Evolutionary conservation across 2,329 filamentous ascomycete genomes (phyloP).

Genomic region (Venturia oleaginea): DNA sequence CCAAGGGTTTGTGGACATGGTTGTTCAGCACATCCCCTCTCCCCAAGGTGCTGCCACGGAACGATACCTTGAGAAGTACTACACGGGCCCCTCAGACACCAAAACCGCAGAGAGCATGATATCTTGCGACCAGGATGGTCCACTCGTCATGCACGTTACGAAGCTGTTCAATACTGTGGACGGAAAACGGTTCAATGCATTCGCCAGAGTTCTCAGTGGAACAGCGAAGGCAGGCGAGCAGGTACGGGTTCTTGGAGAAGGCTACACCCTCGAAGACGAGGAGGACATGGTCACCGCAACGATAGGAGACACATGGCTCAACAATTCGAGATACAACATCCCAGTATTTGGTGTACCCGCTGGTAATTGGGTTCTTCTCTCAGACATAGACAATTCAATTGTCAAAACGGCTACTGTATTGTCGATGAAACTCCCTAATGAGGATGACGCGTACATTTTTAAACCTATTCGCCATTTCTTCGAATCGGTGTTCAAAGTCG

Average conservation of each 20-base stretch:
- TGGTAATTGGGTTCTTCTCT: conserved; percentile 85
- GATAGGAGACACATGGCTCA: conserved; percentile 79
- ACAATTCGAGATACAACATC: conserved; percentile 87
- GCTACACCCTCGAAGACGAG: conserved; percentile 92
- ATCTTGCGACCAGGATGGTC: conserved; percentile 78
- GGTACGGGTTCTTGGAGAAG: conserved; percentile 87
- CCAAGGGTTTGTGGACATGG: conserved; percentile 90
- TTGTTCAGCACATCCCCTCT: conserved; percentile 80
- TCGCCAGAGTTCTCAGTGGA: conserved; percentile 88
- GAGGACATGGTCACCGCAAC: conserved; percentile 91
- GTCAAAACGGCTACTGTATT: conserved; percentile 94
- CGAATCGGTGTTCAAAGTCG: conserved; percentile 94
- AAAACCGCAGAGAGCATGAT: conserved; percentile 73
- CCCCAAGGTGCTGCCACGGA: conserved; percentile 64
- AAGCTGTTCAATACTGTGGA: conserved; percentile 88
- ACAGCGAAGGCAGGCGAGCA: conserved; percentile 72
- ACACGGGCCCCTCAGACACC: conserved; percentile 80
- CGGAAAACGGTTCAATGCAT: conserved; percentile 81
- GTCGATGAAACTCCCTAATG: conserved; percentile 66
- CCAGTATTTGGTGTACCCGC: conserved; percentile 86
- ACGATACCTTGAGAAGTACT: conserved; percentile 72
- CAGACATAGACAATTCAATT: conserved; percentile 93
- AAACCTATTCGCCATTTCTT: conserved; percentile 88
- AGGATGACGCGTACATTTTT: conserved; percentile 94
- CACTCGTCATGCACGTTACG: conserved; percentile 82